Evolutionary conservation across 768 basidiomycete species (phyloP).

Genomic region (Pleurotus ostreatus): DNA sequence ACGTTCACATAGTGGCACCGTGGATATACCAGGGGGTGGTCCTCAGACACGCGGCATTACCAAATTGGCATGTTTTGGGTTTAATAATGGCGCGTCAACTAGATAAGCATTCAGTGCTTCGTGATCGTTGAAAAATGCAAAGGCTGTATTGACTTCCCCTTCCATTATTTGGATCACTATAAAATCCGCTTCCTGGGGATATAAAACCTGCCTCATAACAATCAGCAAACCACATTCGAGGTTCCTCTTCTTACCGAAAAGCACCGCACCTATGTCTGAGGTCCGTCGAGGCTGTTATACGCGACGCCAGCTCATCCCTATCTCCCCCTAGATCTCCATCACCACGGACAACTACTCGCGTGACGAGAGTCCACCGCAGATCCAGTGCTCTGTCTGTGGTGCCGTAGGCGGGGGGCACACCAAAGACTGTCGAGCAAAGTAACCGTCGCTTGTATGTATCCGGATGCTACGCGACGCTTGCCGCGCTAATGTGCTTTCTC

Average conservation of each 20-base stretch:
- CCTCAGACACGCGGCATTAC: no score
- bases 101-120: no score
- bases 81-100: no score
- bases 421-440: neutral
- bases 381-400: neutral
- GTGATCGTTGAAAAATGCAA: no score
- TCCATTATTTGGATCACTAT: no score
- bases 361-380: neutral
- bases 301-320: neutral
- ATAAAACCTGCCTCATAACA: neutral
- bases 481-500: no score
- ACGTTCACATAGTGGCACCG: no score
- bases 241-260: neutral
- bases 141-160: no score
- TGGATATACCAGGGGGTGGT: no score
- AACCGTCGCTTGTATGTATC: neutral
- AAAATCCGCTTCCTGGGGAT: neutral
- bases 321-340: neutral
- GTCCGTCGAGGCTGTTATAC: neutral
- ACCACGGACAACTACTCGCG: neutral
- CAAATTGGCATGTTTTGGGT: no score
- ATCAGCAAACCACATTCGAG: neutral
- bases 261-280: neutral
- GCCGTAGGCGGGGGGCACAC: neutral
- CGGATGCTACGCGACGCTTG: no score